Conservation (phyloP, 768 basidiomycete species). For the Clitopilus hobsonii region DNA sequence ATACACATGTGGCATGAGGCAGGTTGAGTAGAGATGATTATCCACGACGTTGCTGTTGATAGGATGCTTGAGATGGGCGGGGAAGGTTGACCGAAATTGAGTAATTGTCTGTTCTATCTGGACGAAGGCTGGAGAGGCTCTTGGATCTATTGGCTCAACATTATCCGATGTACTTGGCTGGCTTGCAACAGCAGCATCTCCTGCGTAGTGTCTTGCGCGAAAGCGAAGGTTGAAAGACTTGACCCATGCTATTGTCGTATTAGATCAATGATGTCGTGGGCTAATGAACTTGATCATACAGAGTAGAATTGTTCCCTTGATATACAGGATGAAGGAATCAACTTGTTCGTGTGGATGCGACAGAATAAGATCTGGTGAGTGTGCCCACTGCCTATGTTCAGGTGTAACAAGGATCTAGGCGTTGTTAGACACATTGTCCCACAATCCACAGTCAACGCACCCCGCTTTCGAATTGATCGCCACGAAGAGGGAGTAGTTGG, state of each 20-base stretch:
- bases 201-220: conserved; percentile 53
- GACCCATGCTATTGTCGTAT: conserved; percentile 34
- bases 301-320: conserved; percentile 65
- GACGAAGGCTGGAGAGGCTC: conserved; percentile 58
- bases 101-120: conserved; percentile 56
- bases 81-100: conserved; percentile 57
- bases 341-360: conserved; percentile 56
- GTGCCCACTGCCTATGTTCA: conserved; percentile 63
- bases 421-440: too few species aligned
- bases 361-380: conserved; percentile 55
- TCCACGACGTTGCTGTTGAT: conserved; percentile 54
- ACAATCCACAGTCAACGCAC: too few species aligned
- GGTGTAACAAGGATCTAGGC: conserved; percentile 41
- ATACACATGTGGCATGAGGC: conserved; percentile 39
- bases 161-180: conserved; percentile 30
- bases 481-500: conserved; percentile 62
- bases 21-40: conserved; percentile 49
- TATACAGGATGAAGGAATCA: conserved; percentile 68
- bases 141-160: conserved; percentile 49
- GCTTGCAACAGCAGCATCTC: conserved; percentile 45
- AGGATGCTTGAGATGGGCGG: conserved; percentile 50
- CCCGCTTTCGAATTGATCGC: conserved; percentile 56
- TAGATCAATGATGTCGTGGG: too few species aligned
- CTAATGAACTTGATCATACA: conserved; percentile 31
- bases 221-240: conserved; percentile 70